Conservation (phyloP, 1,284 basidiomycete genomes). For the Trametes versicolor region DNA sequence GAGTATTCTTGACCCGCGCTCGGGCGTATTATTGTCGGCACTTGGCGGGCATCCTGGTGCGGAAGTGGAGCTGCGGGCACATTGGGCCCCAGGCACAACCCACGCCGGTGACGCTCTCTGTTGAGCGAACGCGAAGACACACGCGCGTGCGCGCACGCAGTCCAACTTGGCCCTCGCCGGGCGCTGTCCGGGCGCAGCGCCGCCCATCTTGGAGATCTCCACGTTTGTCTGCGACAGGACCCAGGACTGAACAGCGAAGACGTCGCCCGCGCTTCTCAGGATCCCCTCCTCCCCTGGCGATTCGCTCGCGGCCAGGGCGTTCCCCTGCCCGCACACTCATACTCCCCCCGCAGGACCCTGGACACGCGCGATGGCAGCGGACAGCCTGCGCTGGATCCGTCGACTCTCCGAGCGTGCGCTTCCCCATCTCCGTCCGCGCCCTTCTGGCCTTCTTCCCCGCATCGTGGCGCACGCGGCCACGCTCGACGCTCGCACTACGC, state of each 20-base stretch:
- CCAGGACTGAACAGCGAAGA: constrained; percentile 25
- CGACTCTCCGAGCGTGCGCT: constrained; percentile 23
- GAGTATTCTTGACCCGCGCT: constrained; percentile 16
- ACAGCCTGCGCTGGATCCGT: constrained; percentile 15
- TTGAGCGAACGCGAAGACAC: constrained; percentile 8
- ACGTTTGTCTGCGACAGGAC: constrained; percentile 22
- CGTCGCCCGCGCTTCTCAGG: constrained; percentile 6
- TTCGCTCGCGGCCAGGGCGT: constrained; percentile 9
- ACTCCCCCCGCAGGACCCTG: not conserved
- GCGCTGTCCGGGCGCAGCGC: constrained; percentile 14
- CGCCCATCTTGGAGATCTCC: constrained; percentile 23
- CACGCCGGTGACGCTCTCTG: constrained; percentile 1
- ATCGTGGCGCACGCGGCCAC: constrained; percentile 15
- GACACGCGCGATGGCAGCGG: not conserved
- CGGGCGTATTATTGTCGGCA: constrained; percentile 17
- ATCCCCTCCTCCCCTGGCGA: constrained; percentile 10
- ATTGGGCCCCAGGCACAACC: constrained; percentile 20
- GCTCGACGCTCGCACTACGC: constrained; percentile 20
- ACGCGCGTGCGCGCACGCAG: constrained; percentile 7
- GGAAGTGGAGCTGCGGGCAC: constrained; percentile 17
- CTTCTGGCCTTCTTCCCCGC: constrained; percentile 21
- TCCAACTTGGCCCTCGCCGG: constrained; percentile 2
- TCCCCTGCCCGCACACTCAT: not conserved
- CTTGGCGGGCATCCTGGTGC: constrained; percentile 3
- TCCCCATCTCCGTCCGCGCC: constrained; percentile 20